These are phyloP conservation scores for Metrosideros polymorpha DNA, from an alignment of 441 rosid species.

Conservation along the genomic window DNA sequence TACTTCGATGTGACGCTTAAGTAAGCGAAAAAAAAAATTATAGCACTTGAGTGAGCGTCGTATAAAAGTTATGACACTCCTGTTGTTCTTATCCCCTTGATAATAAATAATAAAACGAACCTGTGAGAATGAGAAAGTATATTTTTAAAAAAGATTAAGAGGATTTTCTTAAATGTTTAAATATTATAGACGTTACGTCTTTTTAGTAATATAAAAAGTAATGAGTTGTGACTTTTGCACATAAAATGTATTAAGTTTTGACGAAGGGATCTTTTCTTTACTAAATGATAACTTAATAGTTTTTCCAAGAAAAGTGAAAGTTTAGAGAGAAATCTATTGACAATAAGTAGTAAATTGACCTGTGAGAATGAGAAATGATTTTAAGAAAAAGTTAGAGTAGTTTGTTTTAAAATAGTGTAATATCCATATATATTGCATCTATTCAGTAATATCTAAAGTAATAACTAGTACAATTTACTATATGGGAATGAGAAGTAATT, in stretches of 20 bases:
- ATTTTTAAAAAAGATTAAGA: neutral
- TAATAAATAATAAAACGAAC: neutral
- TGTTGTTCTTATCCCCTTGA: no score
- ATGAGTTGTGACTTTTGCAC: neutral
- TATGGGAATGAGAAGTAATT: no score
- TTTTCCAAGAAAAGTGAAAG: neutral
- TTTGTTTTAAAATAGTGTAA: no score
- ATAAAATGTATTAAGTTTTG: neutral
- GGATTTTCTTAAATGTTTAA: neutral
- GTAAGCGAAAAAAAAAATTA: no score
- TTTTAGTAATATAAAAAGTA: neutral
- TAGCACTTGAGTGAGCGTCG: no score
- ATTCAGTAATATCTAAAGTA: no score
- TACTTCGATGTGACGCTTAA: no score
- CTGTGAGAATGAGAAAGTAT: neutral
- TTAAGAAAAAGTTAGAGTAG: no score
- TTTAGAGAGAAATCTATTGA: neutral
- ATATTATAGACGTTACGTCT: neutral
- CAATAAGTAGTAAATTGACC: neutral
- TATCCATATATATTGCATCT: no score
- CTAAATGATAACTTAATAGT: neutral
- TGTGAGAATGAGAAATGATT: no score
- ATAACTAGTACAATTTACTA: no score
- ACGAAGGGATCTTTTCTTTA: neutral
- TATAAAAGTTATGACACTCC: no score